Conservation (phyloP, 441 rosid genomes). For the Pelargonium citronellum region DNA sequence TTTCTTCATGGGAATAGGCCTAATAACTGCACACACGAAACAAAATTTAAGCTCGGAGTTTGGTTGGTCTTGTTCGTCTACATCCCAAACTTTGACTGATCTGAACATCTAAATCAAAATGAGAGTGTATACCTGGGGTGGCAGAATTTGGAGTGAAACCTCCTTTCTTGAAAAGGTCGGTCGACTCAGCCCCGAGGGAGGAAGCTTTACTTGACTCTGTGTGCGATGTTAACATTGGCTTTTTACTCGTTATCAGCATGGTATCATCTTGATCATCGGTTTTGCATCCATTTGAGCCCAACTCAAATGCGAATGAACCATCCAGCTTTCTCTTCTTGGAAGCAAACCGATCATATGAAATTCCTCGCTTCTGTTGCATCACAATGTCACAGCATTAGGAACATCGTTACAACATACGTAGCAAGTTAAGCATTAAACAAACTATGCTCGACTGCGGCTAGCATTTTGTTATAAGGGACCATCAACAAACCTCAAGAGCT, state of each 20-base stretch:
- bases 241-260: slow-evolving; percentile 20
- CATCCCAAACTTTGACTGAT: neutral
- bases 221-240: slow-evolving; percentile 25
- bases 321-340: slow-evolving; percentile 35
- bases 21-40: slow-evolving; percentile 32
- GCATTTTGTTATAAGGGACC: neutral
- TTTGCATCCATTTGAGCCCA: slow-evolving; percentile 7
- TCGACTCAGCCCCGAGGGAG: too few relatives aligned
- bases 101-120: neutral
- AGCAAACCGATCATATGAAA: slow-evolving; percentile 30
- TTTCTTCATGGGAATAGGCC: slow-evolving; percentile 52
- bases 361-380: slow-evolving; percentile 50
- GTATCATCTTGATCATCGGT: slow-evolving; percentile 19
- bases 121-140: slow-evolving; percentile 30
- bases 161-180: slow-evolving; percentile 18
- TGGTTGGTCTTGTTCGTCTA: neutral
- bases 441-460: too few relatives aligned
- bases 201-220: slow-evolving; percentile 21
- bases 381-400: slow-evolving; percentile 9
- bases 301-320: slow-evolving; percentile 16
- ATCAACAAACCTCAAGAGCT: slow-evolving; percentile 59
- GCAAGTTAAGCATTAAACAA: too few relatives aligned
- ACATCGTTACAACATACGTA: neutral
- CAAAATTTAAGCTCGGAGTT: neutral
- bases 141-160: slow-evolving; percentile 9